Conservation (phyloP, 108 stramenopile genomes). For the Pseudonitzschia multiseries region DNA sequence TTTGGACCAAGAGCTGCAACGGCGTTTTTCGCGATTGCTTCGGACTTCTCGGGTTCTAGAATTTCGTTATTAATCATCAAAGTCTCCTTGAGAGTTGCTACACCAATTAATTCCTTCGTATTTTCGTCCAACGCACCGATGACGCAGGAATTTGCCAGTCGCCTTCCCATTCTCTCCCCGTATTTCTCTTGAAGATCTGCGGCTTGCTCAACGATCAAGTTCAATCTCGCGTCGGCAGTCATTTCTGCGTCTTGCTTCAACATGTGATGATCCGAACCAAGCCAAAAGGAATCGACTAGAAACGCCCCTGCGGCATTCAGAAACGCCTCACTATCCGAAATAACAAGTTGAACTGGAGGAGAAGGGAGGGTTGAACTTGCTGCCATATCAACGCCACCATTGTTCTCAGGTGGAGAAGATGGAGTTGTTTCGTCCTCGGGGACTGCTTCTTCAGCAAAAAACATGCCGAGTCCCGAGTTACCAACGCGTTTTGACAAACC, state of each 20-base stretch:
- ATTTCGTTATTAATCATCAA: slow-evolving; percentile 41
- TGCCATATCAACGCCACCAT: neutral
- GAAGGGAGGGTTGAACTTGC: neutral
- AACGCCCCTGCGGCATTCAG: slow-evolving; percentile 48
- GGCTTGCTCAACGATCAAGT: slow-evolving; percentile 43
- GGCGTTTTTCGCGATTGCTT: slow-evolving; percentile 48
- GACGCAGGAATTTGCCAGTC: slow-evolving; percentile 44
- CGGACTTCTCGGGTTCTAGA: slow-evolving; percentile 43
- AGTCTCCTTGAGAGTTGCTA: slow-evolving; percentile 56
- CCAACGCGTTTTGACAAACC: neutral
- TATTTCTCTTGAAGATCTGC: slow-evolving; percentile 58
- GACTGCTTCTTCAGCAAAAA: slow-evolving; percentile 5
- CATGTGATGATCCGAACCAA: slow-evolving; percentile 43
- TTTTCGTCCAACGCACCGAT: slow-evolving; percentile 36
- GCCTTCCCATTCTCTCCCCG: slow-evolving; percentile 61
- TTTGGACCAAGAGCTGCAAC: slow-evolving; percentile 65
- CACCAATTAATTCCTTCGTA: slow-evolving; percentile 44
- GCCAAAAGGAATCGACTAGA: slow-evolving; percentile 66
- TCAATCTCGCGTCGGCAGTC: slow-evolving; percentile 24
- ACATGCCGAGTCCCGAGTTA: slow-evolving; percentile 1
- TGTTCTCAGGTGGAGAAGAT: neutral
- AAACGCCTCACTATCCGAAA: slow-evolving; percentile 20
- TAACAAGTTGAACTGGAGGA: slow-evolving; percentile 19
- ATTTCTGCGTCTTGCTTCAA: slow-evolving; percentile 14
- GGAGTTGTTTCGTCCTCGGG: neutral